A percentile compares a stretch with the other conserved stretches of the same genome.
Evolutionary conservation across 2,329 filamentous ascomycete genomes (phyloP).

Genomic region (Sporothrix pseudoabietina): DNA sequence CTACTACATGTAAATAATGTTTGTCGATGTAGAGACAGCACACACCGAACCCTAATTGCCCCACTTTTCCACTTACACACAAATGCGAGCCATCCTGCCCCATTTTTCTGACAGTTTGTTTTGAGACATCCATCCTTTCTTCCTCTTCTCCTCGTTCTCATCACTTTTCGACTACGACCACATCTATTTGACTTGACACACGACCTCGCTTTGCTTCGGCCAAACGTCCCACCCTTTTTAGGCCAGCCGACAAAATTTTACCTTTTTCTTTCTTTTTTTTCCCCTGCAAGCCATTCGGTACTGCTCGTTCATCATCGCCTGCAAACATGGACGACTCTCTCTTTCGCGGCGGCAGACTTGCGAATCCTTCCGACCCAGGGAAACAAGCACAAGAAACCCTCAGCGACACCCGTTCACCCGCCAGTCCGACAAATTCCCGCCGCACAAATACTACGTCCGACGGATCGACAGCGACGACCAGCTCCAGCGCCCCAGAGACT

Average conservation of each 20-base stretch:
- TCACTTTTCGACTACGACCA: background rate
- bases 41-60: background rate
- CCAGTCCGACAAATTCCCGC: background rate
- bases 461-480: background rate
- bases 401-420: background rate
- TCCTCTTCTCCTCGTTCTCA: background rate
- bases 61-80: conserved; percentile 1
- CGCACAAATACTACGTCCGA: background rate
- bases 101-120: background rate
- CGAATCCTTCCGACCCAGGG: background rate
- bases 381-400: background rate
- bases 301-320: background rate
- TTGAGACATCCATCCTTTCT: background rate
- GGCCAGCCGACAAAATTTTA: too few relatives aligned
- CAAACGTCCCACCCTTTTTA: background rate
- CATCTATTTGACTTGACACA: background rate
- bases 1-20: too few relatives aligned
- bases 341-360: background rate
- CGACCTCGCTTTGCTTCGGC: background rate
- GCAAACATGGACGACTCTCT: background rate
- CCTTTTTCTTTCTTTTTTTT: background rate
- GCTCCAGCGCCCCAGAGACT: background rate
- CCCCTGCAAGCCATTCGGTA: background rate
- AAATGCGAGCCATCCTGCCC: background rate
- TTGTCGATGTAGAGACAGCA: background rate